Evolutionary conservation across 495 filamentous ascomycete species (phyloP).

Genomic region (Podospora australis): DNA sequence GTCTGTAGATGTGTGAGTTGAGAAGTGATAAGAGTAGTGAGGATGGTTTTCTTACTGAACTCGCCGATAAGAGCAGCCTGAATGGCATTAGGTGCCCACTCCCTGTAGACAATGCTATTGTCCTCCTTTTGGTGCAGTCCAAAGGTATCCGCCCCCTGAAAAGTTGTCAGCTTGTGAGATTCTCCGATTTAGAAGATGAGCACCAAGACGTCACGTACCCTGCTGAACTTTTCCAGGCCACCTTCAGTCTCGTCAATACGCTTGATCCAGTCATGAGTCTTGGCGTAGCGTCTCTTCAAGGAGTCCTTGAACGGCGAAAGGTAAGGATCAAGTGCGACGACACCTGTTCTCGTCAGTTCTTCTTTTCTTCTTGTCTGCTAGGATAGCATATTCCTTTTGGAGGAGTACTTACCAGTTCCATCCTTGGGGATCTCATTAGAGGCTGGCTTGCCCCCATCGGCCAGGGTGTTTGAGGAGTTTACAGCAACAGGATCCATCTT

Average conservation of each 20-base stretch:
- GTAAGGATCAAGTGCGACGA: constrained; percentile 83
- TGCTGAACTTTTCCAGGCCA: constrained; percentile 87
- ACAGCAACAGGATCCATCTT: constrained; percentile 31
- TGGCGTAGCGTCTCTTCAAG: constrained; percentile 66
- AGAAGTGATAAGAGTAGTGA: background rate
- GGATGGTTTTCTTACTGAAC: constrained; percentile 58
- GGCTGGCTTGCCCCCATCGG: constrained; percentile 21
- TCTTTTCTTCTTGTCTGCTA: background rate
- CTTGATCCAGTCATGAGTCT: constrained; percentile 84
- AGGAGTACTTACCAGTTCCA: constrained; percentile 36
- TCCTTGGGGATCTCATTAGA: constrained; percentile 36
- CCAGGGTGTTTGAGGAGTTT: constrained; percentile 36
- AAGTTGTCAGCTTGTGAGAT: constrained; percentile 10
- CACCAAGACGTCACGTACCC: constrained; percentile 41
- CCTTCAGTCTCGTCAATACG: constrained; percentile 78
- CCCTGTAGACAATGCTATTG: constrained; percentile 81
- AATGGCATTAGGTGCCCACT: constrained; percentile 91
- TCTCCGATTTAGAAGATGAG: too few relatives aligned
- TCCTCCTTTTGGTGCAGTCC: constrained; percentile 74
- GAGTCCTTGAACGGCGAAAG: constrained; percentile 77
- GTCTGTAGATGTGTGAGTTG: constrained; percentile 46
- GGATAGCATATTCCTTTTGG: background rate
- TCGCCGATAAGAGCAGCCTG: constrained; percentile 88
- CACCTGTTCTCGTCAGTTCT: constrained; percentile 50
- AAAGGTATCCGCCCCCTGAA: constrained; percentile 74